Base-by-base conservation (phyloP, 768 basidiomycete genomes). In the Kwoniella dejecticola region DNA sequence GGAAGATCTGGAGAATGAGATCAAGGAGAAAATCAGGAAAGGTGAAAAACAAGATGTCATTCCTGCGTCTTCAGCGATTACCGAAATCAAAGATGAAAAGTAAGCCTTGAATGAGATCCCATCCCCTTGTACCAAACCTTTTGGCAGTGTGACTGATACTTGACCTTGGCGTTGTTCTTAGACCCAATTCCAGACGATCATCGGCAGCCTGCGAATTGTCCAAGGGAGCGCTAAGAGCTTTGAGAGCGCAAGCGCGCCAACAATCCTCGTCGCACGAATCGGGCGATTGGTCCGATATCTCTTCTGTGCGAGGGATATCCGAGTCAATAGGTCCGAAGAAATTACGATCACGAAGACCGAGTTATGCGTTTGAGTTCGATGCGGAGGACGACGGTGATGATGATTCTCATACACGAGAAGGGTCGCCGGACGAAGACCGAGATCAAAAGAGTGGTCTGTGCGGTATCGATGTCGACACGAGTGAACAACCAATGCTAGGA, bases 201-300 rank as follows among this genome's bases (percentile, higher is more conserved):
- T 33, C 30, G 42, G 54, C 59, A 6, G 73, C 73, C 1, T 60
- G 62, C 44, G 73, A 71, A 46, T 57, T 75, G 2, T 72, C 68
- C 21, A 75, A 75, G 58, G 73, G 73, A 3, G 70, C 73, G 24
- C 46, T 75, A 17, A 45, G 73, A 24, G 73, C 73, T 1, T 49
- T 75, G 8, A 53, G 73, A 1, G 70, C 73, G 27, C 68, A 72
- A 58, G 67, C 64, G 1, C 47, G 70, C 26, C 67, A 68, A 45
- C 63, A 63, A 23, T 27, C 48, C n/a, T 30, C 62, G 17, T 21
- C 33, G 17, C 47, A 53, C 21, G 46, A 38, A 15, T 70, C 72
- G 15, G 67, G 60, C 17, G 62, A 67, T 8, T 71, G 69, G 69
- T 64, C 66, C 6, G 66, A 71, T 19, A 49, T 50, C 3, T 71